Percentiles rank a stretch among this genome's conserved stretches.
phyloP scores from a whole-genome alignment of 2,329 filamentous ascomycete species.

The Passalora sequoiae region DNA sequence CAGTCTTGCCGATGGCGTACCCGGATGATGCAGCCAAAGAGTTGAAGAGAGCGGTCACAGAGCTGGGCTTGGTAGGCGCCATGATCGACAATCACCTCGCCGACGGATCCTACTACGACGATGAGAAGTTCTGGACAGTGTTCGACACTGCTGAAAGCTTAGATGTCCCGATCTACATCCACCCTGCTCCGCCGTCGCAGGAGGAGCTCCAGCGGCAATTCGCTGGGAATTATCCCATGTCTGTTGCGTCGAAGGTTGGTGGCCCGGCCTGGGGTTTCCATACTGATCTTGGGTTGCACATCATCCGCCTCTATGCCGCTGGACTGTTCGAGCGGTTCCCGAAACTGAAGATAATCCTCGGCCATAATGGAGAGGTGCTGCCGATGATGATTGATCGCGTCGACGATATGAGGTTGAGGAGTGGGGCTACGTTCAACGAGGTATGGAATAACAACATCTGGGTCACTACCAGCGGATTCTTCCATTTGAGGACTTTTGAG shows the following conservation, averaged over 20 bases:
- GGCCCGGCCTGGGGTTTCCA: constrained; percentile 49
- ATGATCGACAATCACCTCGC: constrained; percentile 28
- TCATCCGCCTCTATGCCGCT: constrained; percentile 47
- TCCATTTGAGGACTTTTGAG: constrained; percentile 9
- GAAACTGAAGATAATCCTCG: constrained; percentile 50
- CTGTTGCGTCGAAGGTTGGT: constrained; percentile 29
- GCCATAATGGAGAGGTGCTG: constrained; percentile 53
- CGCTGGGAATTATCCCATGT: constrained; percentile 32
- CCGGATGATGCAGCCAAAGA: constrained; percentile 24
- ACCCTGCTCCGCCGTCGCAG: constrained; percentile 40
- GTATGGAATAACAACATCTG: constrained; percentile 45
- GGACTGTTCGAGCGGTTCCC: constrained; percentile 54
- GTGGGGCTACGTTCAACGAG: constrained; percentile 5
- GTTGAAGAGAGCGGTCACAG: constrained; percentile 21
- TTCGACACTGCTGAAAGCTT: constrained; percentile 35
- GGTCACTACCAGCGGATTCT: constrained; percentile 54
- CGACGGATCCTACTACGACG: constrained; percentile 26
- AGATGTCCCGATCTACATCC: constrained; percentile 48
- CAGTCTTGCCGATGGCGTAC: constrained; percentile 26
- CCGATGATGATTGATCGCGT: constrained; percentile 51
- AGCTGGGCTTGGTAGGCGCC: constrained; percentile 26
- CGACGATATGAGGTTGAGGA: constrained; percentile 8
- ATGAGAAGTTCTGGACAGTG: constrained; percentile 22
- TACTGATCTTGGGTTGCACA: constrained; percentile 43
- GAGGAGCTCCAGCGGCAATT: constrained; percentile 35